Evolutionary conservation across 2,329 filamentous ascomycete species (phyloP), one percentile per base, ranked within the genome.

Genomic region (Metarhizium sp.): DNA sequence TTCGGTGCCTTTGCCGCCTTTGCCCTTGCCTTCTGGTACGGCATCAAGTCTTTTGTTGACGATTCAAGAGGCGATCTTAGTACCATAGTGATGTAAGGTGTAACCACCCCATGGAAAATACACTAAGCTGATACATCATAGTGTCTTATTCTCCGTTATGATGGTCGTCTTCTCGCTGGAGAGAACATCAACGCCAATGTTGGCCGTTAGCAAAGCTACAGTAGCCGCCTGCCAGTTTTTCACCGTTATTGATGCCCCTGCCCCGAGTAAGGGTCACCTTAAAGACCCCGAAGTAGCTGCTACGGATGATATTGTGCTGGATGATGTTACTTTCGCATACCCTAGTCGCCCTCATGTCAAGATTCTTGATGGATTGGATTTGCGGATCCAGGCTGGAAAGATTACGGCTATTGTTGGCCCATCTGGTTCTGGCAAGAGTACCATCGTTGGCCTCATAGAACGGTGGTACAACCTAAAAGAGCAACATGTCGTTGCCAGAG

Each of bases 321-420:
- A 81, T 11, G 74, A 82, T 46, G 79, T 92, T 11, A 79, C 77
- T n/a, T 91, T 92, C 63, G 80, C 86, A 2, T 92, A 92, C 62
- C 88, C 88, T 0, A 82, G 73, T 51, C 75, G 85, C 13, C 81
- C 83, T 0, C 77, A 84, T 56, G 78, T 85, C 58, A 82, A 81
- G 62, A 80, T 89, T 0, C 68, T 89, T 1, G 77, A 87, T 60
- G 70, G 76, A 2, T 67, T 89, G 2, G 75, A 78, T 61, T 69
- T 88, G 8, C 72, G 67, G 0, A 80, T 90, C 55, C 74, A 80
- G 57, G 75, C 80, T 7, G 84, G 85, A 20, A 86, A 87, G 63
- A 78, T 85, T 2, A 89, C 86, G 0, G 87, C 87, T 2, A 85
- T 91, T 18, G 87, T 91, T 20, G 87, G 87, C 0, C 80, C 85